Evolutionary conservation across 2,329 filamentous ascomycete genomes (phyloP).

Genomic region (Penicillium sp.): DNA sequence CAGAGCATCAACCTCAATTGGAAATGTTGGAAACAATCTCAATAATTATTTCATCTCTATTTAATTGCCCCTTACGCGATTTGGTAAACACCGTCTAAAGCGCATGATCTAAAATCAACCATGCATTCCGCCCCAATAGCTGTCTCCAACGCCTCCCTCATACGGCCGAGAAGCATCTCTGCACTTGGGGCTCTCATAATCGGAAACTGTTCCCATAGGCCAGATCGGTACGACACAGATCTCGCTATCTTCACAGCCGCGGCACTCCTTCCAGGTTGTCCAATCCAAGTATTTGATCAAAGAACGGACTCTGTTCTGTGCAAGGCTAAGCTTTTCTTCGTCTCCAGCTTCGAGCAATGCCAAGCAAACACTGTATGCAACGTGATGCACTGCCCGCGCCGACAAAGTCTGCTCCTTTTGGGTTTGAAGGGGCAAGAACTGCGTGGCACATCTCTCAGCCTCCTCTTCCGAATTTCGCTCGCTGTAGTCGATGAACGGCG

Average conservation of each 20-base stretch:
- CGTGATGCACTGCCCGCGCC: constrained; percentile 31
- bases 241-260: constrained; percentile 58
- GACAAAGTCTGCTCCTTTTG: constrained; percentile 24
- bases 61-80: too few species aligned
- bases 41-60: not conserved
- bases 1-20: constrained; percentile 11
- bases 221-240: constrained; percentile 68
- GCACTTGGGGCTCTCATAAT: constrained; percentile 58
- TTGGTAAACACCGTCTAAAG: too few species aligned
- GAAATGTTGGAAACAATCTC: constrained; percentile 6
- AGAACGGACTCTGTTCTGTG: constrained; percentile 37
- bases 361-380: constrained; percentile 38
- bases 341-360: constrained; percentile 32
- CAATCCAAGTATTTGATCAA: constrained; percentile 60
- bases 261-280: constrained; percentile 64
- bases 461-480: constrained; percentile 35
- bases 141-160: constrained; percentile 22
- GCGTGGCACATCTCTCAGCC: constrained; percentile 36
- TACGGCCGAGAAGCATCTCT: constrained; percentile 32
- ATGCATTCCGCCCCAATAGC: constrained; percentile 33
- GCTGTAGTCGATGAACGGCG: constrained; percentile 41
- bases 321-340: constrained; percentile 26
- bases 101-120: constrained; percentile 2
- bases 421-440: constrained; percentile 35
- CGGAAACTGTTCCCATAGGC: constrained; percentile 60